These are phyloP conservation scores for Yamadazyma insecticola DNA, from an alignment of 805 yeast species.

Conservation along the genomic window DNA sequence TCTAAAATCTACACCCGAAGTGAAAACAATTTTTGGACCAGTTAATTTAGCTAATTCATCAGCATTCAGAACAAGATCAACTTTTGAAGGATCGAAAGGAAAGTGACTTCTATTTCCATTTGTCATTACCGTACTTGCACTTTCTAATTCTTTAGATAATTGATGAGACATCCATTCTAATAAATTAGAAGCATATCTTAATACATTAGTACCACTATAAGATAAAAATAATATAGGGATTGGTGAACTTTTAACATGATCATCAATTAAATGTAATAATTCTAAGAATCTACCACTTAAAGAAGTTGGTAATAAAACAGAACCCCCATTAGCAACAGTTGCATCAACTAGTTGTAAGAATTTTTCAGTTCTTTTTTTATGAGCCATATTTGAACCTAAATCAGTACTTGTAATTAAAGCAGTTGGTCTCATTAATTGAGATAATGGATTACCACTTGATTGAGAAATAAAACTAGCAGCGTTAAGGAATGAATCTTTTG, in stretches of 20 bases:
- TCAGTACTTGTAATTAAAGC: slow-evolving; percentile 73
- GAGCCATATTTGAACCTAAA: slow-evolving; percentile 60
- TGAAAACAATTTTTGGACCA: slow-evolving; percentile 78
- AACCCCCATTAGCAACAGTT: slow-evolving; percentile 69
- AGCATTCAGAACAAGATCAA: slow-evolving; percentile 52
- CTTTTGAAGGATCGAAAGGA: slow-evolving; percentile 73
- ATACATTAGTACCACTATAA: slow-evolving; percentile 69
- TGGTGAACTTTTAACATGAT: slow-evolving; percentile 51
- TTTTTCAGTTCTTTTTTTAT: slow-evolving; percentile 58
- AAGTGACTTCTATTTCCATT: slow-evolving; percentile 47
- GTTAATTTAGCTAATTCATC: slow-evolving; percentile 49
- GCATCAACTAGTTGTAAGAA: slow-evolving; percentile 61
- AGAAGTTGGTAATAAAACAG: slow-evolving; percentile 78
- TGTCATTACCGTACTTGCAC: slow-evolving; percentile 16
- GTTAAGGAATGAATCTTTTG: slow-evolving; percentile 78
- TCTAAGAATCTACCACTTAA: slow-evolving; percentile 80
- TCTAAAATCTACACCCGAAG: slow-evolving; percentile 62
- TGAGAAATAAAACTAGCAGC: slow-evolving; percentile 26
- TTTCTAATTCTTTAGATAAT: slow-evolving; percentile 83
- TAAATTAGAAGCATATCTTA: slow-evolving; percentile 83
- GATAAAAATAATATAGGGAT: slow-evolving; percentile 76
- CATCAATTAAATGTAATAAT: slow-evolving; percentile 67
- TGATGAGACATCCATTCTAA: slow-evolving; percentile 93
- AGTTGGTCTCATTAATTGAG: slow-evolving; percentile 70
- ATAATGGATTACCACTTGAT: slow-evolving; percentile 54